Evolutionary conservation across 345 rosid genomes (phyloP).

Genomic region (Eucalyptus urophylla): DNA sequence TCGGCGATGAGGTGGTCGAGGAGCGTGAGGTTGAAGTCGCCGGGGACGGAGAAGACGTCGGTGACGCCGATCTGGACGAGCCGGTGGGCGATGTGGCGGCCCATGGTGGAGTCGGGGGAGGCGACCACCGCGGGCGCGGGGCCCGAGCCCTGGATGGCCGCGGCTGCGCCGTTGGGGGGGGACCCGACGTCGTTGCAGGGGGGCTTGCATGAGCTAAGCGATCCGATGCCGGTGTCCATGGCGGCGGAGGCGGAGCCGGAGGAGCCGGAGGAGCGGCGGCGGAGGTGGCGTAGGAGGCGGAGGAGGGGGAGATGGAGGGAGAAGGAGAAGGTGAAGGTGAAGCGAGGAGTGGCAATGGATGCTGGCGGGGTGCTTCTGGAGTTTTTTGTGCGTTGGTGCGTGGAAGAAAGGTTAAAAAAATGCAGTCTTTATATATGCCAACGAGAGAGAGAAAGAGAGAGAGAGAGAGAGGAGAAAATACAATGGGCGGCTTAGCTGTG

Average conservation of each 20-base stretch:
- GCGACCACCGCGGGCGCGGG: not conserved
- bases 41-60: conserved; percentile 64
- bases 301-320: not conserved
- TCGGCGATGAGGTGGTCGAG: conserved; percentile 71
- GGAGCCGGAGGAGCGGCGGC: not conserved
- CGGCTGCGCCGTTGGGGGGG: conserved; percentile 20
- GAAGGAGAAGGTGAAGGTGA: not conserved
- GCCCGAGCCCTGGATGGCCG: conserved; percentile 15
- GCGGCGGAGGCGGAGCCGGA: not conserved
- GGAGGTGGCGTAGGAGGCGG: not conserved
- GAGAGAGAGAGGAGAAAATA: not conserved
- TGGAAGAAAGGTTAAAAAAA: not conserved
- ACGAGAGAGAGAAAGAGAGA: not conserved
- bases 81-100: conserved; percentile 59
- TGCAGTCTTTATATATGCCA: not conserved
- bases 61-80: conserved; percentile 43
- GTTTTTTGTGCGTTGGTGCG: not conserved
- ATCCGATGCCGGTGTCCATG: conserved; percentile 48
- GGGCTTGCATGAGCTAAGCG: conserved; percentile 29
- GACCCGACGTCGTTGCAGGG: conserved; percentile 17
- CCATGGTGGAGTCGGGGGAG: conserved; percentile 38
- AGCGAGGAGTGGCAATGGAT: not conserved
- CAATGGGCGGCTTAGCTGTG: not conserved
- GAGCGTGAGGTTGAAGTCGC: conserved; percentile 71
- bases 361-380: not conserved